These are phyloP conservation scores for Pseudopyrenochaeta lycopersici DNA, from an alignment of 2,329 filamentous ascomycete species.

Conservation along the genomic window DNA sequence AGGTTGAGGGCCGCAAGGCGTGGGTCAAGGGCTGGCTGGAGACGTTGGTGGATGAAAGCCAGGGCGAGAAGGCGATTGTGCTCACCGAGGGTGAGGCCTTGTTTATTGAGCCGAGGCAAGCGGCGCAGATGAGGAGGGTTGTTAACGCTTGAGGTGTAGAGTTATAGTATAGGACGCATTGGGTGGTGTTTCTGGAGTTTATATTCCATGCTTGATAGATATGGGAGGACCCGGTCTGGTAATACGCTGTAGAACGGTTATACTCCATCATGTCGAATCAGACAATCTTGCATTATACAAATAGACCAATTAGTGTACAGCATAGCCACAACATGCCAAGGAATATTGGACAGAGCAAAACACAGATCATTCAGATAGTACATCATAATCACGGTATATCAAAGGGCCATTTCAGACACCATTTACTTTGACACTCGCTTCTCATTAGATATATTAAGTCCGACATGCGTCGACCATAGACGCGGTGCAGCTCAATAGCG, in stretches of 20 bases:
- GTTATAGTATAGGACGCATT: not conserved
- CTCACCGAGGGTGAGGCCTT: constrained; percentile 85
- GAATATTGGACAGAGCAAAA: too few relatives aligned
- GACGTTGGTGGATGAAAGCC: constrained; percentile 78
- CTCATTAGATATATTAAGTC: constrained; percentile 13
- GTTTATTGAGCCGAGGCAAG: constrained; percentile 88
- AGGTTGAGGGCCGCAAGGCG: constrained; percentile 90
- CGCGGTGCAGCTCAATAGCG: not conserved
- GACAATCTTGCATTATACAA: too few relatives aligned
- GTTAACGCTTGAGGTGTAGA: constrained; percentile 20
- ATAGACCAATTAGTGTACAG: too few relatives aligned
- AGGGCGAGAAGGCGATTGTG: constrained; percentile 67
- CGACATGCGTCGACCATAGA: constrained; percentile 1
- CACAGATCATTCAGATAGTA: not conserved
- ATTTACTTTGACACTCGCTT: constrained; percentile 2
- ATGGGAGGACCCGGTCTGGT: too few relatives aligned
- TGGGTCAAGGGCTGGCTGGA: constrained; percentile 92
- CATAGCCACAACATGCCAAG: too few relatives aligned
- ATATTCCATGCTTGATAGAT: not conserved
- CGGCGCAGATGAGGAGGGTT: constrained; percentile 58
- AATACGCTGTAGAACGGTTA: too few relatives aligned
- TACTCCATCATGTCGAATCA: too few relatives aligned
- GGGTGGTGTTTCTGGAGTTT: not conserved
- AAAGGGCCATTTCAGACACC: not conserved
- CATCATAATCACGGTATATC: not conserved